Conservation (phyloP, 371 early-diverging fungal species). For the Mortierella sp. region DNA sequence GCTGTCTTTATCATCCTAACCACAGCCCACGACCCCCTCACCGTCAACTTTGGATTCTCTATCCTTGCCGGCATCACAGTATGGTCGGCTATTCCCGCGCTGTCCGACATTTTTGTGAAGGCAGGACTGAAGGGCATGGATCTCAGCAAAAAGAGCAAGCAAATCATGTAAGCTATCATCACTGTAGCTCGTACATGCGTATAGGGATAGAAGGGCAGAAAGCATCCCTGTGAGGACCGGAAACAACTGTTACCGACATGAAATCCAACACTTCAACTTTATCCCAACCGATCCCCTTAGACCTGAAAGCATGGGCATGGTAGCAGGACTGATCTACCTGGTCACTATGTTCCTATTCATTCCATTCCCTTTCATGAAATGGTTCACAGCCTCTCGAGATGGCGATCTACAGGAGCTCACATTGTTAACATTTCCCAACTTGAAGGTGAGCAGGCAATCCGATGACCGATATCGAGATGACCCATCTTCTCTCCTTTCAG, state of each 20-base stretch:
- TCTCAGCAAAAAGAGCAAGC: conserved; percentile 76
- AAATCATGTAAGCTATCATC: conserved; percentile 68
- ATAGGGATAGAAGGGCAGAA: too few species aligned
- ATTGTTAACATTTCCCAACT: conserved; percentile 74
- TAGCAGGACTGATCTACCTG: conserved; percentile 74
- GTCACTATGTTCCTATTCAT: conserved; percentile 90
- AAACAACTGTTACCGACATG: not conserved
- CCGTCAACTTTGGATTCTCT: conserved; percentile 73
- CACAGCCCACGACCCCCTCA: conserved; percentile 71
- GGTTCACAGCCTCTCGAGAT: conserved; percentile 65
- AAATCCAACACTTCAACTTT: too few species aligned
- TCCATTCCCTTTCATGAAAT: conserved; percentile 90
- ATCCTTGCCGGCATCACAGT: conserved; percentile 72
- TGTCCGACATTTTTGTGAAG: conserved; percentile 70
- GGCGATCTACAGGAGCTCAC: conserved; percentile 51
- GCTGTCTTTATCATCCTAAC: conserved; percentile 56
- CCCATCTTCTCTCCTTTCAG: too few species aligned
- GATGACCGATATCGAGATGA: too few species aligned
- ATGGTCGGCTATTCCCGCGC: conserved; percentile 66
- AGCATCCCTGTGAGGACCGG: too few species aligned
- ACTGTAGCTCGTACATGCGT: too few species aligned
- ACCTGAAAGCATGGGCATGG: conserved; percentile 85
- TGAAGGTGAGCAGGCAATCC: conserved; percentile 61
- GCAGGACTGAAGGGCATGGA: conserved; percentile 86
- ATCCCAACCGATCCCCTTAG: too few species aligned